Percentiles rank a stretch among this genome's conserved stretches.
These are phyloP conservation scores for Russula emetica DNA, from an alignment of 768 basidiomycete genomes.

Conservation along the genomic window DNA sequence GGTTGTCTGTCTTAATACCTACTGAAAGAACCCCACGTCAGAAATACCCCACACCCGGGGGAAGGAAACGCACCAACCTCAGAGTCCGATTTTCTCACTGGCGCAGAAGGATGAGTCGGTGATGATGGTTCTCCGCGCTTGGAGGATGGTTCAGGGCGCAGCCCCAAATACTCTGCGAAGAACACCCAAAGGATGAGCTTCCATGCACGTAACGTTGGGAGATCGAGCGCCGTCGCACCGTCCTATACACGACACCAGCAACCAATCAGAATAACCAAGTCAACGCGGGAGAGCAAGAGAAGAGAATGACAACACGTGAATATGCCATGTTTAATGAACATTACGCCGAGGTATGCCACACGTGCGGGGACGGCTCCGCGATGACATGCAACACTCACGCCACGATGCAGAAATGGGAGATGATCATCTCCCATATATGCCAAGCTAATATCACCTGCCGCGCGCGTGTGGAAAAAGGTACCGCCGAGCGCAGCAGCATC, in stretches of 20 bases:
- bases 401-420: conserved; percentile 75
- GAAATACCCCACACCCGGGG: not conserved
- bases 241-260: conserved; percentile 49
- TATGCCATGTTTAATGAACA: not conserved
- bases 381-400: conserved; percentile 86
- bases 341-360: too few relatives aligned
- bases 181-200: conserved; percentile 84
- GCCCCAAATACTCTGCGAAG: conserved; percentile 81
- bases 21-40: conserved; percentile 6
- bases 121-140: conserved; percentile 11
- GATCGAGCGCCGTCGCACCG: conserved; percentile 79
- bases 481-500: conserved; percentile 39
- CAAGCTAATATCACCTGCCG: conserved; percentile 36
- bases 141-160: conserved; percentile 44
- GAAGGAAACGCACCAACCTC: conserved; percentile 12
- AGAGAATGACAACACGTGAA: conserved; percentile 4
- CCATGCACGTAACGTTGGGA: conserved; percentile 86
- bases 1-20: not conserved
- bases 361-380: too few relatives aligned
- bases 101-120: conserved; percentile 4
- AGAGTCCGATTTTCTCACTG: conserved; percentile 19
- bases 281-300: not conserved
- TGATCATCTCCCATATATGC: conserved; percentile 90
- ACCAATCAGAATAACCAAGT: not conserved
- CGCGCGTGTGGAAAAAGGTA: conserved; percentile 65